Conservation (phyloP, 176 grass and related monocot species). For the Oryza glumipatula region DNA sequence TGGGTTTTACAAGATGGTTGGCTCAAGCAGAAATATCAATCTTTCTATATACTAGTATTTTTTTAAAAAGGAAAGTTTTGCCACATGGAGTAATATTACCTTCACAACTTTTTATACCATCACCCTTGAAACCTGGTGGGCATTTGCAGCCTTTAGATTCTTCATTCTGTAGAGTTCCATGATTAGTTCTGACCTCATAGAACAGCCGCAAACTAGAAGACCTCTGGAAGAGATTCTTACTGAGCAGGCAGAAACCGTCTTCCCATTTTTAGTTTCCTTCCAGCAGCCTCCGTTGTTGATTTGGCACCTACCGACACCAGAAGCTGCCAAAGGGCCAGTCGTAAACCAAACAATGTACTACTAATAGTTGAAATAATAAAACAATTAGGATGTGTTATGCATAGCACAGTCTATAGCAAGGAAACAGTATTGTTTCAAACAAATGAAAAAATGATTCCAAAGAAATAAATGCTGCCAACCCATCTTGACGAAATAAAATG, state of each 20-base stretch:
- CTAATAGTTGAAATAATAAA: background rate
- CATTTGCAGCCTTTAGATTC: constrained; percentile 82
- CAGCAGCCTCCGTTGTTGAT: constrained; percentile 93
- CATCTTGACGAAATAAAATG: background rate
- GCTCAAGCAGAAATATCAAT: background rate
- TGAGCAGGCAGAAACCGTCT: constrained; percentile 69
- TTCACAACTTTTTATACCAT: constrained; percentile 68
- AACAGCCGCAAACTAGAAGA: background rate
- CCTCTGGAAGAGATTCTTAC: constrained; percentile 49
- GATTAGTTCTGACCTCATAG: constrained; percentile 25
- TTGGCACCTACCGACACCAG: constrained; percentile 73
- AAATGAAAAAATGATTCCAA: background rate
- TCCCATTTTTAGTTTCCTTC: constrained; percentile 72
- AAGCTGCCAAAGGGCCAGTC: constrained; percentile 50
- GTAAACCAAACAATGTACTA: background rate
- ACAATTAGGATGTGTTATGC: background rate
- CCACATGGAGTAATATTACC: constrained; percentile 41
- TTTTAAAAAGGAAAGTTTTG: background rate
- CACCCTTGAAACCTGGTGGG: constrained; percentile 70
- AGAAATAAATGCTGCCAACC: constrained; percentile 9
- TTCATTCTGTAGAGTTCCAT: constrained; percentile 51
- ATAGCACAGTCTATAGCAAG: background rate
- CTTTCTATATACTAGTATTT: background rate
- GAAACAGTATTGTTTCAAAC: background rate
- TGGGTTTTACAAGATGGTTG: background rate